phyloP scores from a whole-genome alignment of 352 stramenopile species.

The Vaucheria bursata region DNA sequence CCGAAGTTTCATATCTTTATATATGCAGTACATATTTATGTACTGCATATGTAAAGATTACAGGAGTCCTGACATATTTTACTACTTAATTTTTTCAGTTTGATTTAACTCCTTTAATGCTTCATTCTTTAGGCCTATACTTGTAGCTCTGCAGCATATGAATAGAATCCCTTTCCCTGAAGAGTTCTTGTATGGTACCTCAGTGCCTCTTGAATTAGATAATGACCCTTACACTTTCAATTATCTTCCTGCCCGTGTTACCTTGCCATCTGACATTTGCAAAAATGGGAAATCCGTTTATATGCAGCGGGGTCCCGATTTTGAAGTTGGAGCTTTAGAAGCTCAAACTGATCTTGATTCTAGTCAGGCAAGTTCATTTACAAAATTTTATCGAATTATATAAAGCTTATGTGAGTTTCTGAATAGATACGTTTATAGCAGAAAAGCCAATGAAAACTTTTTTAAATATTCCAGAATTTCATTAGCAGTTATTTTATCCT shows the following conservation, averaged over 20 bases:
- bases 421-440: too few relatives aligned
- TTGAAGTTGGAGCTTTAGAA: neutral
- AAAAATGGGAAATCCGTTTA: neutral
- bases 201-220: neutral
- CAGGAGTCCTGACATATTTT: too few relatives aligned
- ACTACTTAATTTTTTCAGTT: too few relatives aligned
- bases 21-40: too few relatives aligned
- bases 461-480: too few relatives aligned
- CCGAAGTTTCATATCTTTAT: too few relatives aligned
- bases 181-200: neutral
- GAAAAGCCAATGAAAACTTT: too few relatives aligned
- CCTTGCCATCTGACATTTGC: neutral
- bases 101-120: too few relatives aligned
- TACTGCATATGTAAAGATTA: too few relatives aligned
- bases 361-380: neutral
- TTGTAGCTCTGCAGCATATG: neutral
- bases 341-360: neutral
- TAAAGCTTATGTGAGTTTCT: too few relatives aligned
- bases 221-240: neutral
- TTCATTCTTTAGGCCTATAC: conserved; percentile 4
- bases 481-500: too few relatives aligned
- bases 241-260: neutral
- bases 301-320: neutral
- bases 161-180: neutral
- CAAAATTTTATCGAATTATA: too few relatives aligned